A percentile compares a stretch with the other conserved stretches of the same genome.
Conservation (phyloP, 192 early-diverging fungal genomes). For the Backusella australiensis region DNA sequence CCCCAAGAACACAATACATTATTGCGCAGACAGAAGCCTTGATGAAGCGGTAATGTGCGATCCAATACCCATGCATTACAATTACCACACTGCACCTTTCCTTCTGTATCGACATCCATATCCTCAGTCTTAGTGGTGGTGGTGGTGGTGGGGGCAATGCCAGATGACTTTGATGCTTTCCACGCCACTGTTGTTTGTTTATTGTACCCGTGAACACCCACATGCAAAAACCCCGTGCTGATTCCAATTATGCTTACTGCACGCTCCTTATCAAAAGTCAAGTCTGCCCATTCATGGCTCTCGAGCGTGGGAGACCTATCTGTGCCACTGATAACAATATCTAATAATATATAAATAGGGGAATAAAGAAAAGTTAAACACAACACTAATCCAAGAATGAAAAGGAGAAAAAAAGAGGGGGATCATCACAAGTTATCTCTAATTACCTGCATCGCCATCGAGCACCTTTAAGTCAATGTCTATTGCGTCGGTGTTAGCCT, state of each 20-base stretch:
- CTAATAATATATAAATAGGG: conserved; percentile 25
- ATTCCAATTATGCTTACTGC: not conserved
- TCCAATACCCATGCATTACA: conserved; percentile 68
- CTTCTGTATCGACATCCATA: conserved; percentile 8
- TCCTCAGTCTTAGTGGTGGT: conserved; percentile 9
- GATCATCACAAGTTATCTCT: not conserved
- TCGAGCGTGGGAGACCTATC: conserved; percentile 35
- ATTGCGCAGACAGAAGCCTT: conserved; percentile 78
- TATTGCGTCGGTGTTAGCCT: not conserved
- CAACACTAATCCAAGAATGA: not conserved
- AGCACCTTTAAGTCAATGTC: conserved; percentile 14
- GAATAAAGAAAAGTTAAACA: not conserved
- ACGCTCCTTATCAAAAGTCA: conserved; percentile 32
- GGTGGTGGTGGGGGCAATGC: not conserved
- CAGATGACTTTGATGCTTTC: not conserved
- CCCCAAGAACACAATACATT: conserved; percentile 60
- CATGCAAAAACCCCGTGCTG: conserved; percentile 26
- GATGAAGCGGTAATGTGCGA: conserved; percentile 63
- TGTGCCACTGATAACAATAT: conserved; percentile 38
- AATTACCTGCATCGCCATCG: conserved; percentile 28
- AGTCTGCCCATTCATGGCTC: conserved; percentile 46
- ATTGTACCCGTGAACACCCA: conserved; percentile 42
- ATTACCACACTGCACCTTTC: conserved; percentile 58
- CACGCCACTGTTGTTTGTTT: conserved; percentile 9
- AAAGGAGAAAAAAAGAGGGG: not conserved